Evolutionary conservation across 805 yeast species (phyloP).

Genomic region (Metahyphopichia silvanorum): DNA sequence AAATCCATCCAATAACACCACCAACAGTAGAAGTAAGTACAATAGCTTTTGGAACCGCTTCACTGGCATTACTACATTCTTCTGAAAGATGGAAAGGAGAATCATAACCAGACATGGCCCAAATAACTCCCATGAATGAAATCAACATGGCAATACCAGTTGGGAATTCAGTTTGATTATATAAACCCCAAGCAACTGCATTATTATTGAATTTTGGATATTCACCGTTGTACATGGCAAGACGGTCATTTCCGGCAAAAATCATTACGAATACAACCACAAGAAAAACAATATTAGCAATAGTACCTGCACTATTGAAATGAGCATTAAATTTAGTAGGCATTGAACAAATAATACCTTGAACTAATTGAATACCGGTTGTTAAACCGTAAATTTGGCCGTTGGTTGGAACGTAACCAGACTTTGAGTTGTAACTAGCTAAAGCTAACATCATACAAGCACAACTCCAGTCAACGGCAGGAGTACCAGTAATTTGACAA

Average conservation of each 20-base stretch:
- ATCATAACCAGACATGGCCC: slow-evolving; percentile 77
- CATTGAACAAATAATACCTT: slow-evolving; percentile 46
- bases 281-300: slow-evolving; percentile 47
- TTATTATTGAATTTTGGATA: slow-evolving; percentile 48
- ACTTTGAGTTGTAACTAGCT: slow-evolving; percentile 37
- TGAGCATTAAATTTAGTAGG: slow-evolving; percentile 55
- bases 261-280: slow-evolving; percentile 52
- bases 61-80: slow-evolving; percentile 61
- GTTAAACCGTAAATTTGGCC: slow-evolving; percentile 53
- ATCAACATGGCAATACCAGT: slow-evolving; percentile 55
- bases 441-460: slow-evolving; percentile 57
- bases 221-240: slow-evolving; percentile 7
- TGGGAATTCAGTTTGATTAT: slow-evolving; percentile 63
- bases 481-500: slow-evolving; percentile 60
- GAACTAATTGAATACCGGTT: slow-evolving; percentile 47
- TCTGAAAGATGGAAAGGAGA: slow-evolving; percentile 75
- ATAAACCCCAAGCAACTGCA: slow-evolving; percentile 50
- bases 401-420: slow-evolving; percentile 36
- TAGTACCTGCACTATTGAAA: slow-evolving; percentile 49
- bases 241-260: slow-evolving; percentile 49
- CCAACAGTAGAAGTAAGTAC: slow-evolving; percentile 54
- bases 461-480: slow-evolving; percentile 56
- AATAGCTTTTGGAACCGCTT: slow-evolving; percentile 67
- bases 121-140: slow-evolving; percentile 59
- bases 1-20: slow-evolving; percentile 53